A percentile compares a stretch with the other conserved stretches of the same genome.
Conservation (phyloP, 2,329 filamentous ascomycete genomes). For the Beauveria asiatica region DNA sequence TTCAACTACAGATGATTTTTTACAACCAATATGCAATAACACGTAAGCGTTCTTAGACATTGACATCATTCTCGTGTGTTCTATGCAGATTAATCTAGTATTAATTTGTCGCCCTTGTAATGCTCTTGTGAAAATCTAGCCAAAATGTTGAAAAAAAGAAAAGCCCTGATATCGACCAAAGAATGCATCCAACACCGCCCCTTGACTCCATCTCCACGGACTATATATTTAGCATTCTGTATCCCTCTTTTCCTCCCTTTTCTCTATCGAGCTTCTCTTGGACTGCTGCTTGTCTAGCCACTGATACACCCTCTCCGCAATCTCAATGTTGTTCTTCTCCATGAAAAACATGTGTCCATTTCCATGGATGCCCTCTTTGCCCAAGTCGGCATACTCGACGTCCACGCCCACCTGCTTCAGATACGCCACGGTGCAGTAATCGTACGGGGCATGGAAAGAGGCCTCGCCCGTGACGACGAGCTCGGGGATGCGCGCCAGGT, state of each 20-base stretch:
- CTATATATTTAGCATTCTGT: no score
- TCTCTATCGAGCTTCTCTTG: neutral
- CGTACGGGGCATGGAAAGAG: slow-evolving; percentile 42
- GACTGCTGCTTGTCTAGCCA: slow-evolving; percentile 13
- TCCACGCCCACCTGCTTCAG: slow-evolving; percentile 38
- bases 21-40: no score
- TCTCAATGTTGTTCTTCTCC: slow-evolving; percentile 32
- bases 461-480: slow-evolving; percentile 40
- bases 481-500: slow-evolving; percentile 36
- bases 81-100: no score
- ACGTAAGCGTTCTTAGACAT: no score
- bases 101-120: no score
- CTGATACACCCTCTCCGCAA: slow-evolving; percentile 15
- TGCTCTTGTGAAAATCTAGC: no score
- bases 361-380: slow-evolving; percentile 35
- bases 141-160: no score
- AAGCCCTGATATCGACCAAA: no score
- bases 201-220: no score
- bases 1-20: no score
- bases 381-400: slow-evolving; percentile 35
- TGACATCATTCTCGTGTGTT: no score
- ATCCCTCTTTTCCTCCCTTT: neutral
- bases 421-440: slow-evolving; percentile 43
- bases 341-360: slow-evolving; percentile 43
- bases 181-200: no score